phyloP scores from a whole-genome alignment of 371 early-diverging fungal genomes.

The Mucor mucedo region DNA sequence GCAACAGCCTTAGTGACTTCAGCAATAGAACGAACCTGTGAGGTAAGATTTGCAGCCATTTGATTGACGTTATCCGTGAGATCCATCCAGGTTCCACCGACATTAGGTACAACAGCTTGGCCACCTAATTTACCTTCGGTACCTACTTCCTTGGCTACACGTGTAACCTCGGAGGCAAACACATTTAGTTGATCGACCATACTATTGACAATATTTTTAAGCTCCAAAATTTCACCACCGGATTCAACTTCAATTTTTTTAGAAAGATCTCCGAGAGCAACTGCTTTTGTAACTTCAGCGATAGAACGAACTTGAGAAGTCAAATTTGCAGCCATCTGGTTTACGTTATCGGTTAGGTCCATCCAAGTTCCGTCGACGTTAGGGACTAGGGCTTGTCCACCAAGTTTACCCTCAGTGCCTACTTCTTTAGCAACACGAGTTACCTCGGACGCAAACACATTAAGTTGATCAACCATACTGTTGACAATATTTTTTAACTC shows the following conservation, averaged over 20 bases:
- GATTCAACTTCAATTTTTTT: conserved; percentile 34
- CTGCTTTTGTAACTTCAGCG: conserved; percentile 27
- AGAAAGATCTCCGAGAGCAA: conserved; percentile 36
- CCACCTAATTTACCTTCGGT: conserved; percentile 63
- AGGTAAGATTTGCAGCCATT: conserved; percentile 64
- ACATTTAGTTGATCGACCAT: conserved; percentile 44
- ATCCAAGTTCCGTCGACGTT: conserved; percentile 41
- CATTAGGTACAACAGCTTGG: conserved; percentile 56
- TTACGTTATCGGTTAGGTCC: conserved; percentile 33
- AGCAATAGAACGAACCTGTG: conserved; percentile 60
- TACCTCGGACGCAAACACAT: conserved; percentile 30
- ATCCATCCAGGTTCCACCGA: conserved; percentile 63
- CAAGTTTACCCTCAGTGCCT: conserved; percentile 36
- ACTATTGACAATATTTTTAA: conserved; percentile 44
- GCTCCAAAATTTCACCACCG: conserved; percentile 40
- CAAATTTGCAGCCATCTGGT: conserved; percentile 31
- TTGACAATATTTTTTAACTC: conserved; percentile 53
- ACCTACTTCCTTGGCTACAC: conserved; percentile 67
- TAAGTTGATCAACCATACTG: conserved; percentile 41
- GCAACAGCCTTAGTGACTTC: conserved; percentile 52
- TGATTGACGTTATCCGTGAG: conserved; percentile 65
- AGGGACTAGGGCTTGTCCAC: conserved; percentile 25
- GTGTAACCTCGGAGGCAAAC: conserved; percentile 64
- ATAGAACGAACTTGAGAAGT: conserved; percentile 33
- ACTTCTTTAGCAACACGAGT: conserved; percentile 46